These are phyloP conservation scores for Eucalyptus cloeziana DNA, from an alignment of 345 rosid genomes.

Conservation along the genomic window DNA sequence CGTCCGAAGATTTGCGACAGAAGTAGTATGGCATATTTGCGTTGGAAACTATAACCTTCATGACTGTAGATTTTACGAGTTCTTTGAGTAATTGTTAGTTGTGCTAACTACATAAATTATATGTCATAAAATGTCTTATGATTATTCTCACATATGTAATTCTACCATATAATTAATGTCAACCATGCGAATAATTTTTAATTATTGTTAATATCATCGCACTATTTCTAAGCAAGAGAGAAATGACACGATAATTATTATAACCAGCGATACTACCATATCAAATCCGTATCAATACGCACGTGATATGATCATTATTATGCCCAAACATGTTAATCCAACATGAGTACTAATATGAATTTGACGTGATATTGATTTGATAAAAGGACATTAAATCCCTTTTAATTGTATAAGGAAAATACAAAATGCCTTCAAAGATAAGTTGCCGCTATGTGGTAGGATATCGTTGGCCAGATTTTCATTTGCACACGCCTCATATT, in stretches of 20 bases:
- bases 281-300: fast-evolving
- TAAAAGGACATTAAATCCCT: neutral
- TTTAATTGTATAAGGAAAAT: neutral
- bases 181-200: neutral
- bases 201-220: fast-evolving
- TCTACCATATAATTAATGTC: neutral
- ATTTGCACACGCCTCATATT: neutral
- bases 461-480: neutral
- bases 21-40: no score
- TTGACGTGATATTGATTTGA: neutral
- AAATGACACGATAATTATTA: neutral
- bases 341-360: neutral
- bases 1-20: no score
- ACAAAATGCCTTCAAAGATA: neutral
- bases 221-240: neutral
- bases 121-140: neutral
- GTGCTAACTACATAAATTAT: no score
- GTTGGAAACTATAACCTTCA: neutral
- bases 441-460: neutral
- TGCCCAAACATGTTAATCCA: neutral
- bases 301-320: neutral
- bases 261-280: neutral
- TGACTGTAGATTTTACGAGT: neutral
- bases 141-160: neutral
- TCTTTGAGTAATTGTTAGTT: neutral